A percentile compares a stretch with the other conserved stretches of the same genome.
These are phyloP conservation scores for Globisporangium canariense DNA, from an alignment of 352 stramenopile genomes.

Conservation along the genomic window DNA sequence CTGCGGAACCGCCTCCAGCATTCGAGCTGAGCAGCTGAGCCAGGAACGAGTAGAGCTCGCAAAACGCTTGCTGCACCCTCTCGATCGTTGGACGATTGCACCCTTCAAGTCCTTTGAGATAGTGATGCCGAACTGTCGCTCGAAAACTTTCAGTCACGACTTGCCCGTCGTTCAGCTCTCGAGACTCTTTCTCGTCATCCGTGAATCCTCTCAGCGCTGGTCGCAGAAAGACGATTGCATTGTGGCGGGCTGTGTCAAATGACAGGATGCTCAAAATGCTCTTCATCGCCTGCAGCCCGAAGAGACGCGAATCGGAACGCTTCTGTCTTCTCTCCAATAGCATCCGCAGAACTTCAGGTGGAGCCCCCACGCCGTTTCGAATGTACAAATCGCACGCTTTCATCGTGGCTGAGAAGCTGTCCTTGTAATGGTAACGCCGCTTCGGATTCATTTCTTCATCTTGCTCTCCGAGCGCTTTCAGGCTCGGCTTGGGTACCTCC, in stretches of 20 bases:
- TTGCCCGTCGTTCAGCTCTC: constrained; percentile 71
- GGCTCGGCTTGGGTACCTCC: constrained; percentile 11
- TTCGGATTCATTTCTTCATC: constrained; percentile 25
- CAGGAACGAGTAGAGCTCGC: constrained; percentile 71
- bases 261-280: constrained; percentile 64
- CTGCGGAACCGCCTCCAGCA: constrained; percentile 25
- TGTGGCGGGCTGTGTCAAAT: constrained; percentile 76
- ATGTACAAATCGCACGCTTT: constrained; percentile 88
- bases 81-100: constrained; percentile 64
- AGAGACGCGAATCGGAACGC: constrained; percentile 69
- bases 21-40: constrained; percentile 41
- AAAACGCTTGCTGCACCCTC: constrained; percentile 64
- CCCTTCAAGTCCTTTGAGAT: constrained; percentile 83
- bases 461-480: constrained; percentile 16
- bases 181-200: constrained; percentile 79
- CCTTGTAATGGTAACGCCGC: constrained; percentile 45
- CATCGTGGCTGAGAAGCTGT: constrained; percentile 74
- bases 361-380: constrained; percentile 73
- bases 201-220: constrained; percentile 83
- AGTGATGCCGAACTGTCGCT: constrained; percentile 82
- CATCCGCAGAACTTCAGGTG: constrained; percentile 66
- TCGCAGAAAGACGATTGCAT: constrained; percentile 76
- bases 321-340: constrained; percentile 73
- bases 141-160: constrained; percentile 81
- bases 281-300: constrained; percentile 82